Evolutionary conservation across 345 rosid genomes (phyloP).

Genomic region (Eucalyptus curtisii): DNA sequence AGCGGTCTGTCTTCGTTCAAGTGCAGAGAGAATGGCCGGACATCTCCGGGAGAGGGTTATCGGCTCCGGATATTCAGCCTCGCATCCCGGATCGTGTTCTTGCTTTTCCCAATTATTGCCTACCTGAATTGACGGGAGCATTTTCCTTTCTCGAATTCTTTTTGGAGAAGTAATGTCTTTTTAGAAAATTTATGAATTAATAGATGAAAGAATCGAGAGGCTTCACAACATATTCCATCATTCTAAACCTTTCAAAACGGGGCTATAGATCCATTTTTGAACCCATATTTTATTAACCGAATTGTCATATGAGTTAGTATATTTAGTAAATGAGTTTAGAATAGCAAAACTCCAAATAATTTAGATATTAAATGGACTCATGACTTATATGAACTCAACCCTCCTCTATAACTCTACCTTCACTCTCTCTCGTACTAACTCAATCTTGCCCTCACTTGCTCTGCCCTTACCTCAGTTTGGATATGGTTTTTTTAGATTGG

Average conservation of each 20-base stretch:
- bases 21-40: not conserved
- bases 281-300: too few relatives aligned
- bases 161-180: not conserved
- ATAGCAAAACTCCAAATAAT: too few relatives aligned
- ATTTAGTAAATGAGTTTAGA: not conserved
- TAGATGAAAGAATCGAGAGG: not conserved
- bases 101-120: not conserved
- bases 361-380: too few relatives aligned
- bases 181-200: not conserved
- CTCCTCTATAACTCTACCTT: too few relatives aligned
- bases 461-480: too few relatives aligned
- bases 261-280: too few relatives aligned
- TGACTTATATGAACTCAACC: too few relatives aligned
- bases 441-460: too few relatives aligned
- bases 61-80: not conserved
- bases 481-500: too few relatives aligned
- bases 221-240: not conserved
- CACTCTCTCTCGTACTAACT: rapidly evolving
- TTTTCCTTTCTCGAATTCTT: not conserved
- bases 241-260: not conserved
- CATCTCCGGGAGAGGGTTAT: not conserved
- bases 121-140: not conserved
- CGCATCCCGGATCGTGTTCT: not conserved
- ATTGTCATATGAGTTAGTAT: too few relatives aligned
- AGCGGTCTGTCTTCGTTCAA: not conserved